Evolutionary conservation across 768 basidiomycete genomes (phyloP).

Genomic region (Podaxis mareebaensis): DNA sequence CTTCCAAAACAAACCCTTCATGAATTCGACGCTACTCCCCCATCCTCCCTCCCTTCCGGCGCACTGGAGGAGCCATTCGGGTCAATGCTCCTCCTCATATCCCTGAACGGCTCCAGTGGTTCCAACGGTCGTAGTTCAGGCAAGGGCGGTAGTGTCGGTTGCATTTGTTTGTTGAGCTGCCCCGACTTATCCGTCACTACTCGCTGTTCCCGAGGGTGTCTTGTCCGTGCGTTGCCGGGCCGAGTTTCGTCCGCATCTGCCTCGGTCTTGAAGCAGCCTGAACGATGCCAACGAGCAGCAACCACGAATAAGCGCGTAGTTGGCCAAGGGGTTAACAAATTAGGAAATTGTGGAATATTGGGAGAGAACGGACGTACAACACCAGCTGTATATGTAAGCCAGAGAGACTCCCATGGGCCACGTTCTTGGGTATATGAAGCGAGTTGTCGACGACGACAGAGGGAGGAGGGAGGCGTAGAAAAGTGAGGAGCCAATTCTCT

Average conservation of each 20-base stretch:
- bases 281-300: not conserved
- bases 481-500: not conserved
- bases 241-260: not conserved
- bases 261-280: constrained; percentile 10
- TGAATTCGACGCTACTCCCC: not conserved
- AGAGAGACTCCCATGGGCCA: constrained; percentile 5
- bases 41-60: not conserved
- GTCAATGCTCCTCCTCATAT: constrained; percentile 2
- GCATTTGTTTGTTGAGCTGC: constrained; percentile 7
- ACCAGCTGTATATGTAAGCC: constrained; percentile 6
- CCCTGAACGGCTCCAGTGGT: constrained; percentile 10
- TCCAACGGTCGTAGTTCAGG: constrained; percentile 14
- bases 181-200: not conserved
- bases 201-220: constrained; percentile 1
- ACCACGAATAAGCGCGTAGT: not conserved
- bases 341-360: not conserved
- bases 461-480: not conserved
- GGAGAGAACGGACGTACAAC: constrained; percentile 3
- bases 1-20: not conserved
- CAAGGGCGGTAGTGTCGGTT: constrained; percentile 10
- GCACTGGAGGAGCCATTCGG: not conserved
- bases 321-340: not conserved
- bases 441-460: not conserved
- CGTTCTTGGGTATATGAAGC: not conserved
- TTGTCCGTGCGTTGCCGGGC: too few relatives aligned